Conservation (phyloP, 768 basidiomycete species). For the Suillus plorans region DNA sequence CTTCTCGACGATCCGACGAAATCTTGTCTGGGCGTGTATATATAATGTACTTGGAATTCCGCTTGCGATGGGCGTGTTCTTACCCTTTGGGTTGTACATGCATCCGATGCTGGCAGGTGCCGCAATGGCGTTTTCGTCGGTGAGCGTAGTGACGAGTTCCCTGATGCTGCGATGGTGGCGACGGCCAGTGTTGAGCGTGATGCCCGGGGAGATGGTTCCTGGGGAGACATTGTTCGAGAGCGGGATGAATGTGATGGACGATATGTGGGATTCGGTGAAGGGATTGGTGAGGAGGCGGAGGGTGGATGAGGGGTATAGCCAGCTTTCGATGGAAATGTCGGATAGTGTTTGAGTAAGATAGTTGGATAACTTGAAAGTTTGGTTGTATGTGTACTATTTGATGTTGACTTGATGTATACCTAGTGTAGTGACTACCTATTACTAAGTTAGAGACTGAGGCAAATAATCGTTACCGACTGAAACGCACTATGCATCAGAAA, state of each 20-base stretch:
- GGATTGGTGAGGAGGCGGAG: conserved; percentile 38
- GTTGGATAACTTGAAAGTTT: no score
- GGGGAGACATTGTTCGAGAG: conserved; percentile 41
- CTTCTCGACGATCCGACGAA: conserved; percentile 87
- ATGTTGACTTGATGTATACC: not conserved
- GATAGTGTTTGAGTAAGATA: conserved; percentile 28
- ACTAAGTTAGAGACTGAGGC: no score
- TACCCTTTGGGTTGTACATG: conserved; percentile 89
- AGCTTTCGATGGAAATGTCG: conserved; percentile 68
- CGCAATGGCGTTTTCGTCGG: conserved; percentile 97
- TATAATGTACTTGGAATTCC: conserved; percentile 95
- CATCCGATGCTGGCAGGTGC: conserved; percentile 99
- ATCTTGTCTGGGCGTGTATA: conserved; percentile 94
- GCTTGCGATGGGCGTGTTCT: conserved; percentile 94
- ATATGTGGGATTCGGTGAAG: conserved; percentile 50
- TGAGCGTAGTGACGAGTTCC: conserved; percentile 91
- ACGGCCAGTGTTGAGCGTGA: conserved; percentile 64
- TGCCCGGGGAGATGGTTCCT: conserved; percentile 55
- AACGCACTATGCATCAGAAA: no score
- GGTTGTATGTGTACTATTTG: not conserved
- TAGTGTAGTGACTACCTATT: not conserved
- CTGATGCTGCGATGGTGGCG: conserved; percentile 85
- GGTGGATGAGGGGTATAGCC: conserved; percentile 58
- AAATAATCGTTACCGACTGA: not conserved
- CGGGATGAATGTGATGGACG: conserved; percentile 40